These are phyloP conservation scores for Coniochaeta prunicola DNA, from an alignment of 2,329 filamentous ascomycete species.

Conservation along the genomic window DNA sequence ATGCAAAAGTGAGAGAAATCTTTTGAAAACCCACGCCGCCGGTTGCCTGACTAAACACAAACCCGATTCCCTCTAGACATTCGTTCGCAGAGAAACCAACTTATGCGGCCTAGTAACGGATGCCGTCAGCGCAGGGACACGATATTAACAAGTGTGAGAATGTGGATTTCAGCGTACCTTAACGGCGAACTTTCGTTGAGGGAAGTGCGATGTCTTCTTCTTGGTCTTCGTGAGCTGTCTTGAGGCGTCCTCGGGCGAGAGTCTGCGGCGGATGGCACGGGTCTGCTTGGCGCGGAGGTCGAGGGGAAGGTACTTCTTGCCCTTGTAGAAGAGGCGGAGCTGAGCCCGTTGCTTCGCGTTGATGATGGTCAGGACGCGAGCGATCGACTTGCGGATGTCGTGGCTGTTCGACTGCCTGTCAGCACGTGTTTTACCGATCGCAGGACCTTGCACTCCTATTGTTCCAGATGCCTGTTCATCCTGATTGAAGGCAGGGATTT, in stretches of 20 bases:
- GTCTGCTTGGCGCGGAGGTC: constrained; percentile 99
- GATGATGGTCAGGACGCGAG: constrained; percentile 97
- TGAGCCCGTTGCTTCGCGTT: constrained; percentile 98
- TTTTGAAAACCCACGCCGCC: constrained; percentile 13
- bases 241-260: constrained; percentile 85
- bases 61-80: constrained; percentile 6
- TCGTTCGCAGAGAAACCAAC: not conserved
- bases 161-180: constrained; percentile 61
- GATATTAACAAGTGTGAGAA: not conserved
- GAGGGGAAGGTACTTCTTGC: constrained; percentile 98
- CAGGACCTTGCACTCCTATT: not conserved
- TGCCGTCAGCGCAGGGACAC: not conserved
- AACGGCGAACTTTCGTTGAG: constrained; percentile 96
- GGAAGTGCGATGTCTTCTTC: constrained; percentile 95
- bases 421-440: constrained; percentile 6
- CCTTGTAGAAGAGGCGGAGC: constrained; percentile 98
- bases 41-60: constrained; percentile 15
- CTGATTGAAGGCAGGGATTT: not conserved
- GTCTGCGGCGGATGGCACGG: constrained; percentile 90
- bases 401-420: constrained; percentile 53
- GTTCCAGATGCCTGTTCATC: not conserved
- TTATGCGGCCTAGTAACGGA: not conserved
- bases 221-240: constrained; percentile 87
- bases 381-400: constrained; percentile 99
- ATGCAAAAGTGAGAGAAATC: constrained; percentile 4